Conservation (phyloP, 345 rosid species). For the Litchi chinensis region DNA sequence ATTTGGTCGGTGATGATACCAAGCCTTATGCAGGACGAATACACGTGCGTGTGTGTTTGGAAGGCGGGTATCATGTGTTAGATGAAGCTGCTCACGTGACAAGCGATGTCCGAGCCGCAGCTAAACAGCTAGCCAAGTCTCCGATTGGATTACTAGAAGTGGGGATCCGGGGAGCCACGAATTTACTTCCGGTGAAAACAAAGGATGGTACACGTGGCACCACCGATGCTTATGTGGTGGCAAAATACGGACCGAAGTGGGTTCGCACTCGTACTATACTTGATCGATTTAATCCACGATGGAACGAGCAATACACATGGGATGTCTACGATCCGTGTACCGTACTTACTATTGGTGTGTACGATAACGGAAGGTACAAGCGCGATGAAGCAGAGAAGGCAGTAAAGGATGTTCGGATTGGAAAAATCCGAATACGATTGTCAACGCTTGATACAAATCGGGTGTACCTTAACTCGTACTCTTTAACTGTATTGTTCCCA, state of each 20-base stretch:
- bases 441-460: conserved; percentile 83
- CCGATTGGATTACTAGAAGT: conserved; percentile 84
- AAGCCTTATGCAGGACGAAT: conserved; percentile 79
- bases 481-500: conserved; percentile 61
- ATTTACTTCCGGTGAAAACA: conserved; percentile 80
- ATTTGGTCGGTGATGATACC: conserved; percentile 64
- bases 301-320: conserved; percentile 97
- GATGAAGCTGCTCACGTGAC: conserved; percentile 97
- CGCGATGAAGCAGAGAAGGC: conserved; percentile 58
- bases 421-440: conserved; percentile 70
- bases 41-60: conserved; percentile 71
- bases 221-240: conserved; percentile 85
- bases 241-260: conserved; percentile 94
- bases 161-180: conserved; percentile 81
- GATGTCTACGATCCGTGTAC: conserved; percentile 90
- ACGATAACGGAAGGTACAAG: conserved; percentile 77
- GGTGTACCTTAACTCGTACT: conserved; percentile 58
- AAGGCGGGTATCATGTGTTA: conserved; percentile 92
- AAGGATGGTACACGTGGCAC: conserved; percentile 90
- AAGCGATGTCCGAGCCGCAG: conserved; percentile 82
- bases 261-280: conserved; percentile 79
- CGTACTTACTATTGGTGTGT: conserved; percentile 75
- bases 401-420: conserved; percentile 58
- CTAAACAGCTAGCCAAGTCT: conserved; percentile 76
- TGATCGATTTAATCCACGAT: conserved; percentile 85